Conservation (phyloP, 2,329 filamentous ascomycete species). For the Verruconis gallopava region DNA sequence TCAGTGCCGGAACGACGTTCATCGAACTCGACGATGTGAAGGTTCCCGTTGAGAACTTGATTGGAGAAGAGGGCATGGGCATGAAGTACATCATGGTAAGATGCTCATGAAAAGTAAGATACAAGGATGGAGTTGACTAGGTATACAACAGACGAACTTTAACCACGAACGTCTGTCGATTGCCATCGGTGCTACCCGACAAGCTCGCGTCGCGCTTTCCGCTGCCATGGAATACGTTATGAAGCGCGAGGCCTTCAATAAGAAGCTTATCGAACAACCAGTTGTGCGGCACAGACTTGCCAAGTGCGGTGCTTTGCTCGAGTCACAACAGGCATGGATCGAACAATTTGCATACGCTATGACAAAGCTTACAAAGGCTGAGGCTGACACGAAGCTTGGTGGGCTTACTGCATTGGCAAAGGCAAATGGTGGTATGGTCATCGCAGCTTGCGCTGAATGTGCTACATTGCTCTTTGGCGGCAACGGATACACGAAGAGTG, state of each 20-base stretch:
- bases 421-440: conserved; percentile 56
- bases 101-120: not conserved
- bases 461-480: conserved; percentile 62
- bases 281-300: conserved; percentile 62
- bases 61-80: conserved; percentile 56
- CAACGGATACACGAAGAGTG: conserved; percentile 56
- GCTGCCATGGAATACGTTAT: conserved; percentile 50
- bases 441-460: conserved; percentile 57
- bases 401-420: conserved; percentile 61
- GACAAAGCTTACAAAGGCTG: conserved; percentile 44
- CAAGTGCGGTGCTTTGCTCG: conserved; percentile 54
- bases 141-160: conserved; percentile 50
- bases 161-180: conserved; percentile 64
- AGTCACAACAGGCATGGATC: conserved; percentile 59
- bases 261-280: conserved; percentile 58
- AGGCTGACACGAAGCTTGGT: conserved; percentile 52
- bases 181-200: conserved; percentile 48
- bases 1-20: conserved; percentile 56
- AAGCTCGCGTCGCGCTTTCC: conserved; percentile 46
- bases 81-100: conserved; percentile 53
- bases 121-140: not conserved
- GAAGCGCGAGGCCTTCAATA: conserved; percentile 55
- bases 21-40: conserved; percentile 65
- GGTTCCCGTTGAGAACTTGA: conserved; percentile 56
- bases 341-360: conserved; percentile 59